These are phyloP conservation scores for Tylopilus sp. DNA, from an alignment of 768 basidiomycete species.

Conservation along the genomic window DNA sequence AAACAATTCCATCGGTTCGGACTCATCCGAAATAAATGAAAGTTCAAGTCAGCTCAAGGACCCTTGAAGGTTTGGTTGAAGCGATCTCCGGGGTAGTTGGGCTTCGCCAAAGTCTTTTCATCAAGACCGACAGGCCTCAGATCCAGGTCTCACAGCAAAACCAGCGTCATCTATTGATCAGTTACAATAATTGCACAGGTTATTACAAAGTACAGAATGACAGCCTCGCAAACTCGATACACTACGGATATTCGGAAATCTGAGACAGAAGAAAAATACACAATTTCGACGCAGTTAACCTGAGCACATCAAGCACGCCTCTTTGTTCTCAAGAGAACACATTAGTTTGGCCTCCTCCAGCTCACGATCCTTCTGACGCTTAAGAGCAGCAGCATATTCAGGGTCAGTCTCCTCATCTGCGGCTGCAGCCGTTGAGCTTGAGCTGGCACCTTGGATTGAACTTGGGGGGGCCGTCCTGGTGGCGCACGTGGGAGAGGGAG, in stretches of 20 bases:
- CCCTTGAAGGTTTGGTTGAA: too few relatives aligned
- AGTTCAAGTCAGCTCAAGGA: too few relatives aligned
- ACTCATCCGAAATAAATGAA: too few relatives aligned
- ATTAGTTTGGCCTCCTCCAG: slow-evolving; percentile 75
- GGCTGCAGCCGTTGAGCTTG: slow-evolving; percentile 24
- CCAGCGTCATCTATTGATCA: slow-evolving; percentile 1
- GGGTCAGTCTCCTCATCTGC: slow-evolving; percentile 46
- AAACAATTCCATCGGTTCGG: too few relatives aligned
- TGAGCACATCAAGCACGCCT: slow-evolving; percentile 91
- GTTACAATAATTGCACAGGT: slow-evolving; percentile 18
- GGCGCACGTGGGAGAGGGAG: slow-evolving; percentile 24
- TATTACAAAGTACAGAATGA: slow-evolving; percentile 5
- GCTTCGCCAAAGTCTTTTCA: too few relatives aligned
- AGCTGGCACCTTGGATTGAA: slow-evolving; percentile 14
- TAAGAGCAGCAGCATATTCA: slow-evolving; percentile 77
- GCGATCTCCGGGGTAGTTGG: too few relatives aligned
- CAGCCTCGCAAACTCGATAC: not conserved
- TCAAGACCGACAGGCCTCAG: too few relatives aligned
- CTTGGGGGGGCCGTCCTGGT: slow-evolving; percentile 32
- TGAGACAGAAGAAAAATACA: not conserved
- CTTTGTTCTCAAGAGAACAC: slow-evolving; percentile 92
- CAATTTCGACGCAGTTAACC: slow-evolving; percentile 40
- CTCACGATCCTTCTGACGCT: slow-evolving; percentile 67
- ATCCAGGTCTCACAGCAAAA: not conserved
- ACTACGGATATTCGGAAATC: not conserved